Evolutionary conservation across 106 monocot genomes (phyloP).

Genomic region (Dioscorea dumetorum): DNA sequence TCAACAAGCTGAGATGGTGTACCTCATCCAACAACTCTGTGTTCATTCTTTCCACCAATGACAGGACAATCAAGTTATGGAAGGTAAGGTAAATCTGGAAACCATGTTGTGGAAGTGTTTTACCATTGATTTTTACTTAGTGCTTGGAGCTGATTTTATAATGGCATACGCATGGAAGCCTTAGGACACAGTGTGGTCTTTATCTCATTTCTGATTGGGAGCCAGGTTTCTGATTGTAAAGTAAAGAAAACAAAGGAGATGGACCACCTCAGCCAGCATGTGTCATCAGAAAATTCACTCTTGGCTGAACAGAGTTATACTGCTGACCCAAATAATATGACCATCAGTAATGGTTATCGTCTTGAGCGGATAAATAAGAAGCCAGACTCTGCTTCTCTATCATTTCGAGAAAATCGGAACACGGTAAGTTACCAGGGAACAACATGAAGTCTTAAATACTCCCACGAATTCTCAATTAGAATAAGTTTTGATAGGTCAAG

Average conservation of each 20-base stretch:
- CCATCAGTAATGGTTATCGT: constrained; percentile 14
- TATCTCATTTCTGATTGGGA: background rate
- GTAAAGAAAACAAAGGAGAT: constrained; percentile 34
- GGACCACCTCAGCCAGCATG: constrained; percentile 12
- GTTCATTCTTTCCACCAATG: constrained; percentile 83
- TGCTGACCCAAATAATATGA: constrained; percentile 7
- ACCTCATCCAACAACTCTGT: constrained; percentile 54
- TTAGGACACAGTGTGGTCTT: too few relatives aligned
- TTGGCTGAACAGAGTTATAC: constrained; percentile 42
- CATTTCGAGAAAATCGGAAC: constrained; percentile 10
- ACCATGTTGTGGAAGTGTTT: too few relatives aligned
- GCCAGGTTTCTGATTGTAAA: constrained; percentile 37
- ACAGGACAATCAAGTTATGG: constrained; percentile 89
- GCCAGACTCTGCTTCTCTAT: constrained; percentile 14
- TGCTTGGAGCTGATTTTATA: too few relatives aligned
- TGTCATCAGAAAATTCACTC: constrained; percentile 52
- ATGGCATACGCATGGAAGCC: too few relatives aligned
- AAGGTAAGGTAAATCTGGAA: constrained; percentile 32
- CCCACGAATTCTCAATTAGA: too few relatives aligned
- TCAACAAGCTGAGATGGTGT: constrained; percentile 88
- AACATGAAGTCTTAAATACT: too few relatives aligned
- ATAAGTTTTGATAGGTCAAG: too few relatives aligned
- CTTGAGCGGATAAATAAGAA: constrained; percentile 41
- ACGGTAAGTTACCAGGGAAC: constrained; percentile 13
- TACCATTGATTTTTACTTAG: too few relatives aligned